These are phyloP conservation scores for Anisodus tanguticus DNA, from an alignment of 257 asterid species.

Conservation along the genomic window DNA sequence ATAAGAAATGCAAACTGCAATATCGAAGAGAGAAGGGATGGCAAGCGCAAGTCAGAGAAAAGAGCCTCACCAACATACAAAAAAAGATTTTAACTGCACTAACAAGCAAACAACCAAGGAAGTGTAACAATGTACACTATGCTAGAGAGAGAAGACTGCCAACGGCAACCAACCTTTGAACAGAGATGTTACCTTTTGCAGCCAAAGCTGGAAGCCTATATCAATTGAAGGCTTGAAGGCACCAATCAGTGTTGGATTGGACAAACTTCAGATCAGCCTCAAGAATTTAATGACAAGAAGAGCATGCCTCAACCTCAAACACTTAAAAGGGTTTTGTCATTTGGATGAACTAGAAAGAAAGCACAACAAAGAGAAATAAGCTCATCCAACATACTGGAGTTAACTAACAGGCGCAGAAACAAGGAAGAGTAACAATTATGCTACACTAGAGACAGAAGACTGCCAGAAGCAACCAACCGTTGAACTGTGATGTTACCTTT, in stretches of 20 bases:
- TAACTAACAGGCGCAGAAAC: background rate
- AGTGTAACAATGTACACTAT: no score
- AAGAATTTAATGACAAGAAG: background rate
- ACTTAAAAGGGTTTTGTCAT: background rate
- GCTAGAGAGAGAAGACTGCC: no score
- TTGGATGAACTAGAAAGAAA: background rate
- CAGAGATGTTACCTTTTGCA: background rate
- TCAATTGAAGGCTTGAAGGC: background rate
- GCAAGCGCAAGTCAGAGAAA: background rate
- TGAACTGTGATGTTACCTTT: background rate
- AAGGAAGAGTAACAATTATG: no score
- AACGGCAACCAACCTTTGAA: no score
- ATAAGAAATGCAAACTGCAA: background rate
- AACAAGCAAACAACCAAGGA: background rate
- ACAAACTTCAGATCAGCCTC: background rate
- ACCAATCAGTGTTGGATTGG: conserved; percentile 7
- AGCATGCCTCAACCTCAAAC: conserved; percentile 12
- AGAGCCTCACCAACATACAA: background rate
- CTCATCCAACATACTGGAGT: conserved; percentile 8
- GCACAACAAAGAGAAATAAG: background rate
- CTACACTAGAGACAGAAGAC: no score
- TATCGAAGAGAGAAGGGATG: background rate
- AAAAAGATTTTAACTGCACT: background rate
- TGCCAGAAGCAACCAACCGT: no score
- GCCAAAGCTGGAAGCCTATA: background rate